Evolutionary conservation across 129 eudicot genomes (phyloP), one percentile per base, ranked within the genome.

Genomic region (Daucus carota): DNA sequence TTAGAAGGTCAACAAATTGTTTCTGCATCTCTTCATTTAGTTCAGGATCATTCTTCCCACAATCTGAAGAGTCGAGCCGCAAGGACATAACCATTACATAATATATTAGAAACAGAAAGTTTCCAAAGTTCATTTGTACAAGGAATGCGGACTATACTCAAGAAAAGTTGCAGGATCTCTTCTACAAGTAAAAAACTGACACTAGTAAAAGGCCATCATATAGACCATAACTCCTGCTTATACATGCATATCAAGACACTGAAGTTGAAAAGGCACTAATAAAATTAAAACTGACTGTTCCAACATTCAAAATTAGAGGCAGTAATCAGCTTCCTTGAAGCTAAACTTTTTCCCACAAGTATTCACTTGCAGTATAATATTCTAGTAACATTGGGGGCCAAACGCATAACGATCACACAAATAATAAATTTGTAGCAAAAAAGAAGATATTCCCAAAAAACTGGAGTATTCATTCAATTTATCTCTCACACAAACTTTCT

Each of bases 21-120:
- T 78, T 84, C 73, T 74, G 80, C 88, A 84, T 78, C 47, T 84
- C 85, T 74, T 81, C 50, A 36, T 78, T 84, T 12, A 84, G 83
- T 78, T 84, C 81, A 13, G 88, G 83, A 57, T 84, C 88, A 72
- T 52, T 60, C 71, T 80, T 77, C 45, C 83, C 85, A 18, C 85
- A 84, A 69, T 84, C 88, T 84, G 81, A 43, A 46, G 67, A 76
- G 46, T 12, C 44, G 17, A 67, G 45, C 73, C 46, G 41, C 12
- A 5, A 42, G 20, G 41, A 44, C 24, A 72, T 26, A 41, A 41
- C 22, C 52, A 70, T 70, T 41, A 67, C 46, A 68, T 4, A 0
- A 12, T 22, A 12, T 22, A n/a, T 38, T 24, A 11, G 11, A 18
- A 40, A 24, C 1, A 41, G 16, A 10, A 41, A 22, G 1, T 70